Base-by-base conservation (phyloP, 225 moss, liverwort and hornwort genomes). In the Ulota crispa region DNA sequence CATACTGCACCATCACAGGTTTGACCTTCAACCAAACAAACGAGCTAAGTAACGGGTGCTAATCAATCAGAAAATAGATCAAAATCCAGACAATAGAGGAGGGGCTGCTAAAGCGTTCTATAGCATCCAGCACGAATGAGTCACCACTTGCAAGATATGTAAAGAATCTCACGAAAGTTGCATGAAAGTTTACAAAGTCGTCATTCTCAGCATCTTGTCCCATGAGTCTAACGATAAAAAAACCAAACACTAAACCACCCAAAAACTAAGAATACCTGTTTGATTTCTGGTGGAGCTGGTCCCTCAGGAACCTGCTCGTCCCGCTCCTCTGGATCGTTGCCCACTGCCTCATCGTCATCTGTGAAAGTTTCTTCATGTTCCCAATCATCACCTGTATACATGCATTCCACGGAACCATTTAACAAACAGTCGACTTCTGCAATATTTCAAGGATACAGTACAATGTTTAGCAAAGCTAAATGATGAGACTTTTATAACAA, bases 331-430 rank as follows among this genome's bases (percentile, higher is more conserved):
- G 94, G 83, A 84, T 96, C 98, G 78, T 99, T 99, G 78, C 96
- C 99, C 68, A 99, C 99, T 86, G 96, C 99, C 87, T 99, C 99
- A 84, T 99, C 99, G 68, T 99, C 99, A 79, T 99, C 99, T 30
- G 99, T 99, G 77, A 99, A 99, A 4, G 93, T 96, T 75, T 99
- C 99, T 89, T 99, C 99, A 75, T 99, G 99, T 83, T 99, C 99
- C 99, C 99, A 99, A 87, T 99, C 99, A 86, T 99, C 99, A 53
- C 99, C 99, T 99, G 84, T 11, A 85, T 55, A 54, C 68, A 79
- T 36, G 24, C 32, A 74, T 79, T 80, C 32, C 78, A 73, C 27
- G 64, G 7, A 70, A 23, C 28, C 65, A 59, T 23, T 65, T 26
- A 68, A 67, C 32, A 6, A 26, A 66, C 52, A 65, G 18, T 78